phyloP scores from a whole-genome alignment of 805 yeast species.

The Candida arabinofermentans region DNA sequence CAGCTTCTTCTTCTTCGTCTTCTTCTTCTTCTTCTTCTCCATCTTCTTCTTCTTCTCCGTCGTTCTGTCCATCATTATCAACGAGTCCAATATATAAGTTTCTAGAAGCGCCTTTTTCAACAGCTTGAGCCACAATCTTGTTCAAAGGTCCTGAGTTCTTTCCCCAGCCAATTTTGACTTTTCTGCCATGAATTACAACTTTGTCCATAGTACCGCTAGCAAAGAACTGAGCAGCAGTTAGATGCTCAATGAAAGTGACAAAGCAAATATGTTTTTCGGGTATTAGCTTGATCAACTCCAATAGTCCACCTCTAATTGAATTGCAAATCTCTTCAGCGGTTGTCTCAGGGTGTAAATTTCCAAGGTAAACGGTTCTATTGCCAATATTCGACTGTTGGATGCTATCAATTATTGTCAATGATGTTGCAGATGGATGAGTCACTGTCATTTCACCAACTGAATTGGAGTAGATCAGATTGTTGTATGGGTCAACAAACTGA shows the following conservation, averaged over 20 bases:
- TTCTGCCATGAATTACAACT: slow-evolving; percentile 56
- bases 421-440: neutral
- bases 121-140: slow-evolving; percentile 54
- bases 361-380: slow-evolving; percentile 68
- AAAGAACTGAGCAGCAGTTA: slow-evolving; percentile 63
- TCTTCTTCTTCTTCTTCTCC: slow-evolving; percentile 18
- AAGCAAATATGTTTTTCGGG: slow-evolving; percentile 59
- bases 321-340: slow-evolving; percentile 73
- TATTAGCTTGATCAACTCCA: slow-evolving; percentile 51
- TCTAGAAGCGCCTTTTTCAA: slow-evolving; percentile 67
- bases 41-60: slow-evolving; percentile 29
- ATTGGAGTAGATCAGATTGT: slow-evolving; percentile 8
- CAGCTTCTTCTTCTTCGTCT: slow-evolving; percentile 2
- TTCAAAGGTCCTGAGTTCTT: slow-evolving; percentile 61
- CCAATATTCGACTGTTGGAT: slow-evolving; percentile 26
- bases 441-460: neutral
- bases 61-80: slow-evolving; percentile 31
- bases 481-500: slow-evolving; percentile 10
- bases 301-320: slow-evolving; percentile 71
- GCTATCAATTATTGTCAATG: neutral
- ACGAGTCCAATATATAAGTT: slow-evolving; percentile 69
- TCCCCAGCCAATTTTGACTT: slow-evolving; percentile 70
- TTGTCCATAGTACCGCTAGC: slow-evolving; percentile 48
- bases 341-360: slow-evolving; percentile 60
- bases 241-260: slow-evolving; percentile 62